phyloP scores from a whole-genome alignment of 2,329 filamentous ascomycete species.

The Colletotrichum sp. region DNA sequence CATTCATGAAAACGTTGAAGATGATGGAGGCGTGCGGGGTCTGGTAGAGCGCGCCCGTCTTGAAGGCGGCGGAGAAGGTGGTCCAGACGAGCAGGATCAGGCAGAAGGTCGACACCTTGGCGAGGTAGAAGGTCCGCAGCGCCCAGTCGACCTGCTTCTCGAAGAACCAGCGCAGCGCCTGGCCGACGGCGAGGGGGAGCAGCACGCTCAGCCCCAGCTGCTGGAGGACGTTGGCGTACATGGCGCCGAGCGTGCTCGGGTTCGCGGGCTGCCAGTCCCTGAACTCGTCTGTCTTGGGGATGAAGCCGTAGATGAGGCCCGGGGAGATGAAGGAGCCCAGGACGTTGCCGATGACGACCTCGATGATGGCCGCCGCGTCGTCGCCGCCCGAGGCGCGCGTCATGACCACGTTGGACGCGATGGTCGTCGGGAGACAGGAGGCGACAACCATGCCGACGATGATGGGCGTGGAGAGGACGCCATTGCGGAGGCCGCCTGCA shows the following conservation, averaged over 20 bases:
- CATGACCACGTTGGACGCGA: constrained; percentile 77
- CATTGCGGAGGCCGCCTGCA: constrained; percentile 50
- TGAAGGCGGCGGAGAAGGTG: constrained; percentile 70
- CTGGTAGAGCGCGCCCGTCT: constrained; percentile 63
- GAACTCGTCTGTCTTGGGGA: constrained; percentile 58
- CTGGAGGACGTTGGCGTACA: constrained; percentile 71
- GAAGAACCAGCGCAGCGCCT: constrained; percentile 58
- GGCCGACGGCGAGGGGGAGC: constrained; percentile 67
- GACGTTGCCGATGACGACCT: constrained; percentile 74
- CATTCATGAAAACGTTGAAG: constrained; percentile 71
- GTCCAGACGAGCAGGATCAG: constrained; percentile 60
- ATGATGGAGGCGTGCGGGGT: constrained; percentile 65
- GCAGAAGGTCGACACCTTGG: constrained; percentile 53
- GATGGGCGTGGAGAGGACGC: constrained; percentile 67
- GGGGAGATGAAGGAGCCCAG: constrained; percentile 72
- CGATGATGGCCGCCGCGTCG: constrained; percentile 67
- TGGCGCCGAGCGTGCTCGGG: constrained; percentile 57
- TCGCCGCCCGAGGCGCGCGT: constrained; percentile 72
- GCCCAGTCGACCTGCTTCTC: constrained; percentile 56
- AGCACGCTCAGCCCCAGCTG: constrained; percentile 72
- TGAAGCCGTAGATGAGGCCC: constrained; percentile 65
- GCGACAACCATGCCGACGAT: constrained; percentile 71
- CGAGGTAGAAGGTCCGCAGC: constrained; percentile 58
- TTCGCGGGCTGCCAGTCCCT: constrained; percentile 59
- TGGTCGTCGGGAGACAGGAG: constrained; percentile 74